Percentiles rank a stretch among this genome's conserved stretches.
Evolutionary conservation across 768 basidiomycete species (phyloP).

Genomic region (Boletus pseudo-olivaceus): DNA sequence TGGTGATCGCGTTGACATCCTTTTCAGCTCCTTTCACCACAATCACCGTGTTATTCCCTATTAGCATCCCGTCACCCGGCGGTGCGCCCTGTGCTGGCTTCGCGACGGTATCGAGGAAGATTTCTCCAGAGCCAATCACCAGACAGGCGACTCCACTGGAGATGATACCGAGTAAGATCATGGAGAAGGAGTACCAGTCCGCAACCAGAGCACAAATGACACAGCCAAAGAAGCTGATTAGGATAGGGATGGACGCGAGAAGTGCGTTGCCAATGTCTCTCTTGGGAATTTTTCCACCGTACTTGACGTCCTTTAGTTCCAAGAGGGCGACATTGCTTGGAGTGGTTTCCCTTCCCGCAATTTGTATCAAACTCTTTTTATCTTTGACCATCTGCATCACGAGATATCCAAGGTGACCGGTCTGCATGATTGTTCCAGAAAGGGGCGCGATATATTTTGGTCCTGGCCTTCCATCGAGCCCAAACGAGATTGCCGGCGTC

Average conservation of each 20-base stretch:
- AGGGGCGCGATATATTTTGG: slow-evolving; percentile 25
- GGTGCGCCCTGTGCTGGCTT: slow-evolving; percentile 25
- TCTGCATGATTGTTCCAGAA: slow-evolving; percentile 30
- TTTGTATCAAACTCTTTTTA: neutral
- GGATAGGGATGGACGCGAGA: slow-evolving; percentile 25
- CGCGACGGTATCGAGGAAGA: slow-evolving; percentile 15
- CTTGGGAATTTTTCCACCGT: slow-evolving; percentile 9
- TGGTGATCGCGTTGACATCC: slow-evolving; percentile 31
- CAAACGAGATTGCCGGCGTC: slow-evolving; percentile 27
- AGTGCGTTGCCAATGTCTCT: slow-evolving; percentile 4
- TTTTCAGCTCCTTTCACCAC: slow-evolving; percentile 31
- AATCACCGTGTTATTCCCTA: slow-evolving; percentile 23
- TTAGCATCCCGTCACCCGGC: slow-evolving; percentile 31
- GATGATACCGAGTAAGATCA: slow-evolving; percentile 34
- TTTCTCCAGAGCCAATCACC: slow-evolving; percentile 29
- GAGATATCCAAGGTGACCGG: slow-evolving; percentile 30
- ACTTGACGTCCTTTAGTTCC: slow-evolving; percentile 21
- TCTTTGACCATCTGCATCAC: slow-evolving; percentile 17
- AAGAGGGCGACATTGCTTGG: slow-evolving; percentile 20
- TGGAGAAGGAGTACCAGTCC: slow-evolving; percentile 32
- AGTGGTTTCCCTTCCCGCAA: slow-evolving; percentile 17
- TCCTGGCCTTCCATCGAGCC: slow-evolving; percentile 26
- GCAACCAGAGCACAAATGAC: slow-evolving; percentile 20
- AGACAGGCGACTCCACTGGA: slow-evolving; percentile 30
- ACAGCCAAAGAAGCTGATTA: slow-evolving; percentile 21